Base-by-base conservation (phyloP, 1,284 basidiomycete species). In the Trichosporon sp. region DNA sequence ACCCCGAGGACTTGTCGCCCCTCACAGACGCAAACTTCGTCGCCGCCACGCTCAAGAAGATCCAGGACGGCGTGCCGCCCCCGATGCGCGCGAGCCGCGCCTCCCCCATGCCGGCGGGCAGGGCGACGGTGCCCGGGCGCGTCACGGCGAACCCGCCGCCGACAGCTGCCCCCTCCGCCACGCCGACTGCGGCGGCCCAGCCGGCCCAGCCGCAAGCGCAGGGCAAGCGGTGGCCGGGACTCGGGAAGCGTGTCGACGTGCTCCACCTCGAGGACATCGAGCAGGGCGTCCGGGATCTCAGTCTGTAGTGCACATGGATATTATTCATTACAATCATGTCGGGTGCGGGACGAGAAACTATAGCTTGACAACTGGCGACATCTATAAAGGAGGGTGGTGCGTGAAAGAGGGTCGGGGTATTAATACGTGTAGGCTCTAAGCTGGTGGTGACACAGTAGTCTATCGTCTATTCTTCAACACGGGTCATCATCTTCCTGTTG, bases 21-120 rank as follows among this genome's bases (percentile, higher is more conserved):
- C 86, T 99, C 27, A 96, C 94, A 0, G 93, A 98, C 78, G 86
- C 91, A 6, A 91, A 88, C 66, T 98, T 92, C 84, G 91, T 99
- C 56, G 90, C 91, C 7, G 89, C 90, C 73, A 85, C 89, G 2
- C 86, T 98, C 34, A 85, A 88, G 0, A 88, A 88, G 58, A 84
- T 93, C 76, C 89, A 89, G 0, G 81, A 85, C 47, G 84, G 29
- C 56, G 42, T 63, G 21, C 62, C 32, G n/a, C 38, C 62, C 11
- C 34, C 34, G 21, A 23, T 38, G 21, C 23, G 21, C 21, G 23
- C 27, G 21, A 27, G 35, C 25, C 25, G 35, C 25, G 56, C 32
- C 21, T 9, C 32, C 12, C 29, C 65, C 11, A 21, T 13, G 31
- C 32, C 44, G n/a, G 27, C 34, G n/a, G 34, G 77, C 85, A 3